Evolutionary conservation across 23 red algal species (phyloP).

Genomic region (Gracilaria domingensis): DNA sequence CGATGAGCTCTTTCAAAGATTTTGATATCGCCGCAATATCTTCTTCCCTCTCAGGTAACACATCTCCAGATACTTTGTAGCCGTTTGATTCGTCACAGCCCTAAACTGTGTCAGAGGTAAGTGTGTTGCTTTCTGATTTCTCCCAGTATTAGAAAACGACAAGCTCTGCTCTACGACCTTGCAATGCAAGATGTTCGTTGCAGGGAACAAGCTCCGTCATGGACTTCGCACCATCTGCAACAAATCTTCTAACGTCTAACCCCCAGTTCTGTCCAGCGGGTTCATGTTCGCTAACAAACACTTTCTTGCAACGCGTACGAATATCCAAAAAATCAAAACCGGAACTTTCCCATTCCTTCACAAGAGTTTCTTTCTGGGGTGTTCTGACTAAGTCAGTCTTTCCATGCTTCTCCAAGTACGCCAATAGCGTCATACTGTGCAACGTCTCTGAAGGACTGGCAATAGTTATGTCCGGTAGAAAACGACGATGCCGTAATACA

Average conservation of each 20-base stretch:
- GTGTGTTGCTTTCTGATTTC: neutral
- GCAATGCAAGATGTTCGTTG: neutral
- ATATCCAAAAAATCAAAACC: too few relatives aligned
- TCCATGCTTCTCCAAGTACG: conserved; percentile 8
- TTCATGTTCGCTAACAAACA: conserved; percentile 3
- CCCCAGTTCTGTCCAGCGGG: neutral
- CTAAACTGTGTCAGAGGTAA: neutral
- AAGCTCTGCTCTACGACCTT: neutral
- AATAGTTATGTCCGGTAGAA: neutral
- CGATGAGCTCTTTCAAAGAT: neutral
- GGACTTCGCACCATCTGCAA: conserved; percentile 17
- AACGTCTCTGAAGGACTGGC: neutral
- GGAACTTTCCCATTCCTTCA: too few relatives aligned
- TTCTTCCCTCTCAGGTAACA: conserved; percentile 23
- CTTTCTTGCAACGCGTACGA: neutral
- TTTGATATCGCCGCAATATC: neutral
- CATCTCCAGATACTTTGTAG: neutral
- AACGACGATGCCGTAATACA: neutral
- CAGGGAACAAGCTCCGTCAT: neutral
- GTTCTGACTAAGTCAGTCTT: too few relatives aligned
- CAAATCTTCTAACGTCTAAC: conserved; percentile 25
- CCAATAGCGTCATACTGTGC: neutral
- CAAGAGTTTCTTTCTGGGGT: too few relatives aligned
- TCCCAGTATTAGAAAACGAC: conserved; percentile 36
- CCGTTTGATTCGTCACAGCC: neutral